These are phyloP conservation scores for Dendrobium officinale DNA, from an alignment of 106 monocot species.

Conservation along the genomic window DNA sequence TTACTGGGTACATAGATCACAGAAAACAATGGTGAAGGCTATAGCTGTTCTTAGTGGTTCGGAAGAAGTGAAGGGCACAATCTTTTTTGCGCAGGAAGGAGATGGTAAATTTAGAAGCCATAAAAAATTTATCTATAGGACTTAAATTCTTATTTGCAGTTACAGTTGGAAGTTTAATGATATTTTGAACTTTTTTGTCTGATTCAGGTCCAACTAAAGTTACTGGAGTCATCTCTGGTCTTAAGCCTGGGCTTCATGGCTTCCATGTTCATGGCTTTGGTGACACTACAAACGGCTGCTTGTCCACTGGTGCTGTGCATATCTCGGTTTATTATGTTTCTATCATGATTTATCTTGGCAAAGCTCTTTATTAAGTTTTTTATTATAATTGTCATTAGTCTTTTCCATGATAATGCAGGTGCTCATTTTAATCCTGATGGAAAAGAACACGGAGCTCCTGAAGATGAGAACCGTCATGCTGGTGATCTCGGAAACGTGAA, in stretches of 20 bases:
- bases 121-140: not conserved
- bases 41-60: slow-evolving; percentile 43
- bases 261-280: slow-evolving; percentile 78
- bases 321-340: not conserved
- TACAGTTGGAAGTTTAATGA: not conserved
- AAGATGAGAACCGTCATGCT: slow-evolving; percentile 71
- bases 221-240: slow-evolving; percentile 36
- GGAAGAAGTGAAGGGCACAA: slow-evolving; percentile 43
- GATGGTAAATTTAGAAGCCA: slow-evolving; percentile 32
- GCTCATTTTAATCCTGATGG: slow-evolving; percentile 83
- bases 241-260: slow-evolving; percentile 49
- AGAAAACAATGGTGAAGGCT: slow-evolving; percentile 56
- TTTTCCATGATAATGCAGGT: slow-evolving; percentile 25
- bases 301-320: slow-evolving; percentile 64
- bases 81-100: slow-evolving; percentile 57
- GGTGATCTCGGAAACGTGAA: slow-evolving; percentile 85
- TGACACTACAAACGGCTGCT: slow-evolving; percentile 80
- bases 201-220: slow-evolving; percentile 50
- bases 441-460: slow-evolving; percentile 74
- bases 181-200: not conserved
- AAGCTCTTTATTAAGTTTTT: not conserved
- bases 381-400: not conserved
- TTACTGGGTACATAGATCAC: slow-evolving; percentile 19
- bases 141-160: not conserved
- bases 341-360: not conserved